Conservation (phyloP, 176 grass and related monocot species). For the Bromus sterilis region DNA sequence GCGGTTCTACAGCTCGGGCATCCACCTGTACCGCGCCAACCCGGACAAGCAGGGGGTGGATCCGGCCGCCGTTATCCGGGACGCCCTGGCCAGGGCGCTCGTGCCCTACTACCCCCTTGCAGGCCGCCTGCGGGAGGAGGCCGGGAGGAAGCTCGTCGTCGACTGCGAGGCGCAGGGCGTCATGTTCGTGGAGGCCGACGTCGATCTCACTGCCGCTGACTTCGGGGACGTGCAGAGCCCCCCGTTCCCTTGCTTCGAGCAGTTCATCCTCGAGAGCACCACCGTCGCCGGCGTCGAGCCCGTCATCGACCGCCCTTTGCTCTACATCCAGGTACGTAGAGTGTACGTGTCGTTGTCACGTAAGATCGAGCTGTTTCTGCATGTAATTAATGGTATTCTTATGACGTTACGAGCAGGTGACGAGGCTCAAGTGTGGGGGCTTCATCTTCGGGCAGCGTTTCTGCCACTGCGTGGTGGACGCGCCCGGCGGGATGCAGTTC, state of each 20-base stretch:
- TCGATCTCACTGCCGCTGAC: constrained; percentile 40
- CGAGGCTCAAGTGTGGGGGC: constrained; percentile 47
- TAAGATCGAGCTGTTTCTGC: neutral
- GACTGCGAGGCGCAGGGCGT: constrained; percentile 60
- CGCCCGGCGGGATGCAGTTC: constrained; percentile 59
- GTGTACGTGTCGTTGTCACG: neutral
- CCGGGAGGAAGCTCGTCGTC: constrained; percentile 40
- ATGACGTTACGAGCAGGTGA: constrained; percentile 33
- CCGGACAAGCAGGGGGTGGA: constrained; percentile 29
- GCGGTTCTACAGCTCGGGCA: constrained; percentile 41
- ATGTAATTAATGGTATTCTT: no score
- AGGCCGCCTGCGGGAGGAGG: constrained; percentile 43
- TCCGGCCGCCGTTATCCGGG: constrained; percentile 41
- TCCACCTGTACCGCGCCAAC: constrained; percentile 41
- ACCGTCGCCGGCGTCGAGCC: constrained; percentile 21
- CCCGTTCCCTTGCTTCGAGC: constrained; percentile 57
- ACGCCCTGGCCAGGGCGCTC: constrained; percentile 44
- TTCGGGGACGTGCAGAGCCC: constrained; percentile 50
- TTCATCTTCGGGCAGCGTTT: constrained; percentile 63
- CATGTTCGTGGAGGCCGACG: constrained; percentile 63
- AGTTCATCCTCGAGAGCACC: constrained; percentile 35
- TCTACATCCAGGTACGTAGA: constrained; percentile 48
- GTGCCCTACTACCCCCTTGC: constrained; percentile 74
- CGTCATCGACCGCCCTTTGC: constrained; percentile 33
- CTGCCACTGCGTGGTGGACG: constrained; percentile 59